Conservation (phyloP, 768 basidiomycete genomes). For the Leucosporidium creatinivorum region DNA sequence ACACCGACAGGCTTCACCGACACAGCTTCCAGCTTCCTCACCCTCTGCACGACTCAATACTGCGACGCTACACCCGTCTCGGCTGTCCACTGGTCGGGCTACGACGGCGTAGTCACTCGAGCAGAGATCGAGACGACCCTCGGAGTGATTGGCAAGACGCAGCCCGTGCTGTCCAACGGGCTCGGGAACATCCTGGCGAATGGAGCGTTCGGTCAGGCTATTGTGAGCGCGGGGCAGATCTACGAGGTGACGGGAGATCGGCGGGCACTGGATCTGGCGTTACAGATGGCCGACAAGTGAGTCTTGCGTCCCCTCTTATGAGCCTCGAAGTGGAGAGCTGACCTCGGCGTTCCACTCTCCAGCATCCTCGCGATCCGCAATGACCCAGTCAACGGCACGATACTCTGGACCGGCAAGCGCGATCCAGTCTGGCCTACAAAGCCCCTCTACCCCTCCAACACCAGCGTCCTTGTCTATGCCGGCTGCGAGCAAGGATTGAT, state of each 20-base stretch:
- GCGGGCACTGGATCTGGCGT: constrained; percentile 16
- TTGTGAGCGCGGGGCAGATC: constrained; percentile 17
- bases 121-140: constrained; percentile 26
- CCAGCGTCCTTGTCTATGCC: neutral
- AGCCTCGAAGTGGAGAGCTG: neutral
- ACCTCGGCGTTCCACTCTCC: neutral
- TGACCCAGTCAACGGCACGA: neutral
- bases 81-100: constrained; percentile 17
- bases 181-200: constrained; percentile 18
- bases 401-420: constrained; percentile 22
- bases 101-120: constrained; percentile 17
- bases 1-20: constrained; percentile 14
- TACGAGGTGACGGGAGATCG: constrained; percentile 27
- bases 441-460: neutral
- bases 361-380: constrained; percentile 28
- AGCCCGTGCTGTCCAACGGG: constrained; percentile 16
- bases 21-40: constrained; percentile 2
- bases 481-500: neutral
- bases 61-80: constrained; percentile 3
- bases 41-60: constrained; percentile 12
- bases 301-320: neutral
- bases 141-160: constrained; percentile 13
- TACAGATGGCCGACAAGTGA: constrained; percentile 26
- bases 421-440: constrained; percentile 4
- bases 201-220: constrained; percentile 20